Evolutionary conservation across 2,329 filamentous ascomycete species (phyloP).

Genomic region (Colletotrichum salicis): DNA sequence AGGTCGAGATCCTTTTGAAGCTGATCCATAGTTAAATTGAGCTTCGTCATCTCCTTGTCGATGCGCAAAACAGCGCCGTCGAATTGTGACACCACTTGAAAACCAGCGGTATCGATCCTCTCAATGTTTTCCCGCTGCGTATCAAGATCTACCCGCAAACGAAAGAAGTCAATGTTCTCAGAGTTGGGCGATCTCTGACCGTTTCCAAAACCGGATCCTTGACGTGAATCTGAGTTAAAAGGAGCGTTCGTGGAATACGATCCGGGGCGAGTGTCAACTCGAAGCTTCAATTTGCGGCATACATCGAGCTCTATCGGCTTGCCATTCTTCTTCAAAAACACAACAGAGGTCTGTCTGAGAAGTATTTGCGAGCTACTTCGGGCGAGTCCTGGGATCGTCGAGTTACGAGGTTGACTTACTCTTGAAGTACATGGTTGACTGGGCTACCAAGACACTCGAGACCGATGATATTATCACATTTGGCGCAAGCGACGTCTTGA

Average conservation of each 20-base stretch:
- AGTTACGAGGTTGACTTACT: slow-evolving; percentile 43
- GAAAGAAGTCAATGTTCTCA: slow-evolving; percentile 36
- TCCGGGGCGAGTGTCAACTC: slow-evolving; percentile 35
- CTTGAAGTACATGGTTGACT: slow-evolving; percentile 48
- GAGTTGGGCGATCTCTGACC: not conserved
- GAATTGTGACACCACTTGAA: slow-evolving; percentile 50
- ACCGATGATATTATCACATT: slow-evolving; percentile 47
- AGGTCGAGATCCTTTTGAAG: slow-evolving; percentile 40
- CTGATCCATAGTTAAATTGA: slow-evolving; percentile 43
- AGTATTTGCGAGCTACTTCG: slow-evolving; percentile 50
- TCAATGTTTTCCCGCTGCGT: slow-evolving; percentile 48
- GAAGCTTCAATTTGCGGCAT: slow-evolving; percentile 46
- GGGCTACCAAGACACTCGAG: slow-evolving; percentile 47
- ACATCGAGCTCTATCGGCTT: slow-evolving; percentile 43
- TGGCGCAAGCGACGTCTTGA: slow-evolving; percentile 48
- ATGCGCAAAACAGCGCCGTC: slow-evolving; percentile 48
- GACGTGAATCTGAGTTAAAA: not conserved
- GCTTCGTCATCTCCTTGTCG: slow-evolving; percentile 46
- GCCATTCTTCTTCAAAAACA: slow-evolving; percentile 35
- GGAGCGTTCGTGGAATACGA: not conserved
- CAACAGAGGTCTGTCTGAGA: slow-evolving; percentile 45
- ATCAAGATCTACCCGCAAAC: slow-evolving; percentile 48
- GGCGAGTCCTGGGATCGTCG: not conserved
- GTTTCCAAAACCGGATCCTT: not conserved
- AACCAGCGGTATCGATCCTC: slow-evolving; percentile 49